Base-by-base conservation (phyloP, 2,329 filamentous ascomycete genomes). In the Aureobasidium sp. region DNA sequence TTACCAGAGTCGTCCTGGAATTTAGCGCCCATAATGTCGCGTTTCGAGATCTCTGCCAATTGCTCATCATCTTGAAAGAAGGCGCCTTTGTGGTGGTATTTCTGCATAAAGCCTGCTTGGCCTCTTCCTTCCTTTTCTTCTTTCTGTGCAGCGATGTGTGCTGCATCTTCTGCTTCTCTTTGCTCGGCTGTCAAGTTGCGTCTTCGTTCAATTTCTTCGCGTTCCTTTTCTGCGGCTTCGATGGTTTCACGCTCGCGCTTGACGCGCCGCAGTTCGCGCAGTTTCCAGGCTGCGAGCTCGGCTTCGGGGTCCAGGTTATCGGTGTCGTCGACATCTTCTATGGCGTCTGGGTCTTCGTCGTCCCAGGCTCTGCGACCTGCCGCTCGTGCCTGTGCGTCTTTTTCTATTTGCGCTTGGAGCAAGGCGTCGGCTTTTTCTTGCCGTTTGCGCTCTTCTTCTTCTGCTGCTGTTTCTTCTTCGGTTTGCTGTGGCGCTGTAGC, bases 11-110 rank as follows among this genome's bases (percentile, higher is more conserved):
- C 91, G 72, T 97, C 93, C 54, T 83, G 86, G 67, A 94, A 95
- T 55, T 84, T 80, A 2, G 87, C 84, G 15, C 92, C 92, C 85
- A 96, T 96, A 66, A 97, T 81, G 71, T 97, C 90, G 50, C 94
- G 82, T 70, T 87, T 83, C 65, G 89, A 86, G 16, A 85, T 85
- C 67, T 86, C 85, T 57, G 86, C 82, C 32, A 74, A 69, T 42
- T 70, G 65, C 34, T 69, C 69, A 68, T 95, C 89, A 58, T 92
- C 90, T 67, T 88, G 89, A 79, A 90, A 97, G 78, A 97, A 99
- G 16, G 94, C 94, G 53, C 94, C 94, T 77, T 92, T 93, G 80
- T 99, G 94, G 75, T 90, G 92, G 77, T 97, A 99, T 72, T 92
- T 91, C 71, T 97, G 92, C 89, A 97, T 90, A 73, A 86, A 97